These are phyloP conservation scores for Amylostereum chailletii DNA, from an alignment of 1,284 basidiomycete genomes.

Conservation along the genomic window DNA sequence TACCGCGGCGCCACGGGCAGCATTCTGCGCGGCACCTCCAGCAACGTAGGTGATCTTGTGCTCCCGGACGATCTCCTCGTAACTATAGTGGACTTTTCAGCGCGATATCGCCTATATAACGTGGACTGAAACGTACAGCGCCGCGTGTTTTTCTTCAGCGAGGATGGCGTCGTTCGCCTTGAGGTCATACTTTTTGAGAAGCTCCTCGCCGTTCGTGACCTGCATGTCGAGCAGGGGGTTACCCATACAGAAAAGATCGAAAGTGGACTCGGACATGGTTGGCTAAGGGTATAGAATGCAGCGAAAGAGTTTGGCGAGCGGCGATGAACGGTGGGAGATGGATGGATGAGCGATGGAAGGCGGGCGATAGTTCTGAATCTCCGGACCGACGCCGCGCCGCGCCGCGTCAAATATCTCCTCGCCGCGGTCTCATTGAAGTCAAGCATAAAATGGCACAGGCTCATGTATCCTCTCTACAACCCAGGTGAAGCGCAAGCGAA, in stretches of 20 bases:
- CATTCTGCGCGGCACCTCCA: slow-evolving; percentile 95
- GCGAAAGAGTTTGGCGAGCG: background rate
- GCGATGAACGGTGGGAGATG: no score
- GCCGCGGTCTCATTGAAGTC: no score
- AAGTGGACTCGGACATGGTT: slow-evolving; percentile 16
- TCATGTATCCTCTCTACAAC: no score
- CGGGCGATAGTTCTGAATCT: no score
- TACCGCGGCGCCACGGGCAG: slow-evolving; percentile 92
- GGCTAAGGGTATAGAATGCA: no score
- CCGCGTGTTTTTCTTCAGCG: slow-evolving; percentile 81
- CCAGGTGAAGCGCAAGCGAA: no score
- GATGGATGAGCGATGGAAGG: no score
- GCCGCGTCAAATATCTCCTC: no score
- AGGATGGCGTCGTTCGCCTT: slow-evolving; percentile 97
- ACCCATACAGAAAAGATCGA: slow-evolving; percentile 72
- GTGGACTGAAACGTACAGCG: slow-evolving; percentile 49
- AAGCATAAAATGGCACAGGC: no score
- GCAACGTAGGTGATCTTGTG: slow-evolving; percentile 87
- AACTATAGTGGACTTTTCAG: slow-evolving; percentile 40
- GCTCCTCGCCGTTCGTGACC: slow-evolving; percentile 73
- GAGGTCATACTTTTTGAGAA: slow-evolving; percentile 88
- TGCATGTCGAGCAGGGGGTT: slow-evolving; percentile 90
- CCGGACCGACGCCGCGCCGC: no score
- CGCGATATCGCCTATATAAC: background rate
- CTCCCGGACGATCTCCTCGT: slow-evolving; percentile 80